These are phyloP conservation scores for Eustoma russellianum DNA, from an alignment of 257 asterid genomes.

Conservation along the genomic window DNA sequence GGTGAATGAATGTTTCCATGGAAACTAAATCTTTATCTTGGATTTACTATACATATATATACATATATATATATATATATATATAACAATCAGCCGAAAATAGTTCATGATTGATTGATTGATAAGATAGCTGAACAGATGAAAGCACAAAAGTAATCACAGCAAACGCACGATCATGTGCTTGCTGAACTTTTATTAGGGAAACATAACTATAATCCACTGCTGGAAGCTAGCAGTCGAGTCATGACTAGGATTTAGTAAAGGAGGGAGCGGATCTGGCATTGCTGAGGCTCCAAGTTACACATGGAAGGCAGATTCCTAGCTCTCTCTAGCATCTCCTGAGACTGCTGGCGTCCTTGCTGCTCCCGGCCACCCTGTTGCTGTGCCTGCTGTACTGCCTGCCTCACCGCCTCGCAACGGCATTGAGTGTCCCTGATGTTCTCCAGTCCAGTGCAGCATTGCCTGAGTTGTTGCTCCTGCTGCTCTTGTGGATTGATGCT, in stretches of 20 bases:
- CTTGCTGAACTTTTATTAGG: slow-evolving; percentile 1
- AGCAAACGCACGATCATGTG: slow-evolving; percentile 12
- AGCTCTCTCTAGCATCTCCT: slow-evolving; percentile 20
- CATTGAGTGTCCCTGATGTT: slow-evolving; percentile 21
- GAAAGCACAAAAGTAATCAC: not conserved
- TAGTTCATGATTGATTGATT: too few species aligned
- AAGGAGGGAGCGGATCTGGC: slow-evolving; percentile 13
- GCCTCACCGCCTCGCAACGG: slow-evolving; percentile 32
- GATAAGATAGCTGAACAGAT: too few species aligned
- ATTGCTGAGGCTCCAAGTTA: slow-evolving; percentile 12
- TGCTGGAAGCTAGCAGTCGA: too few species aligned
- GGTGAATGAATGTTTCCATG: too few species aligned
- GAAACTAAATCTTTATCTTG: too few species aligned
- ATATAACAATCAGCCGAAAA: too few species aligned
- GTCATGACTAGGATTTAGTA: not conserved
- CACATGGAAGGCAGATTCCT: slow-evolving; percentile 25
- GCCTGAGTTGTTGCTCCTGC: slow-evolving; percentile 3
- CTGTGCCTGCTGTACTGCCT: slow-evolving; percentile 18
- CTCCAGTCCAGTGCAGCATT: slow-evolving; percentile 27
- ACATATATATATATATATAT: too few species aligned
- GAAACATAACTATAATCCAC: too few species aligned
- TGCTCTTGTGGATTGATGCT: slow-evolving; percentile 4
- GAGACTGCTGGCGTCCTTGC: not conserved
- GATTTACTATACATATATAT: too few species aligned
- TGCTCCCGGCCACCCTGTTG: slow-evolving; percentile 16